Percentiles rank a stretch among this genome's conserved stretches.
These are phyloP conservation scores for Pseudomassariella vexata DNA, from an alignment of 2,329 filamentous ascomycete genomes.

Conservation along the genomic window DNA sequence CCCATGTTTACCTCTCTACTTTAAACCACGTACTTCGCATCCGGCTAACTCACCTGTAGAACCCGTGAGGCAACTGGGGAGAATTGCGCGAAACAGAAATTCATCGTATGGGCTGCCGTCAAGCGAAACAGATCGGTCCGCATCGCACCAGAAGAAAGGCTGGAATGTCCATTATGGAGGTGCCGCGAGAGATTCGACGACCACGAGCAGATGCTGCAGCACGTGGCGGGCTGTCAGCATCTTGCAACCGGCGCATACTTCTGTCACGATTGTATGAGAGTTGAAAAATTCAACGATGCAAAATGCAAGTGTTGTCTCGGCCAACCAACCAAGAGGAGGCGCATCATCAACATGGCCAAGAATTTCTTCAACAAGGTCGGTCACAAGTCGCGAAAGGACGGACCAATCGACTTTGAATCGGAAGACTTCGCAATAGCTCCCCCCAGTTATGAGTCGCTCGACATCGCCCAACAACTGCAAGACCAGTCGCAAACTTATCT, in stretches of 20 bases:
- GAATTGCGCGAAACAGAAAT: constrained; percentile 47
- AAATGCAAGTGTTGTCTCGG: constrained; percentile 44
- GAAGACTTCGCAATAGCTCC: constrained; percentile 30
- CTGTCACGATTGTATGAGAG: constrained; percentile 48
- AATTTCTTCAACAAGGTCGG: constrained; percentile 48
- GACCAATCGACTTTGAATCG: constrained; percentile 19
- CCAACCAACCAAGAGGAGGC: constrained; percentile 45
- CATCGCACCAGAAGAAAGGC: constrained; percentile 41
- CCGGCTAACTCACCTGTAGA: constrained; percentile 25
- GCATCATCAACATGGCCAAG: constrained; percentile 47
- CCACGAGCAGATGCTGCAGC: constrained; percentile 50
- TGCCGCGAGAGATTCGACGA: constrained; percentile 43
- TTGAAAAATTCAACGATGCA: constrained; percentile 46
- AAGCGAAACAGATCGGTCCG: constrained; percentile 44
- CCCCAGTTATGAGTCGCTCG: constrained; percentile 40
- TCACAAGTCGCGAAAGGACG: constrained; percentile 36
- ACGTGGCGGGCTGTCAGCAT: constrained; percentile 42
- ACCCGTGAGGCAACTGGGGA: constrained; percentile 37
- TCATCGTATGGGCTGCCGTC: constrained; percentile 52
- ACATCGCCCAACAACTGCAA: constrained; percentile 16
- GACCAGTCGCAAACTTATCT: constrained; percentile 17
- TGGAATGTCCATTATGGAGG: constrained; percentile 45
- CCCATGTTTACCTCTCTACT: neutral
- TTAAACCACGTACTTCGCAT: constrained; percentile 1
- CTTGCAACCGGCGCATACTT: constrained; percentile 47